Evolutionary conservation across 2,329 filamentous ascomycete species (phyloP).

Genomic region (Rosellinia necatrix): DNA sequence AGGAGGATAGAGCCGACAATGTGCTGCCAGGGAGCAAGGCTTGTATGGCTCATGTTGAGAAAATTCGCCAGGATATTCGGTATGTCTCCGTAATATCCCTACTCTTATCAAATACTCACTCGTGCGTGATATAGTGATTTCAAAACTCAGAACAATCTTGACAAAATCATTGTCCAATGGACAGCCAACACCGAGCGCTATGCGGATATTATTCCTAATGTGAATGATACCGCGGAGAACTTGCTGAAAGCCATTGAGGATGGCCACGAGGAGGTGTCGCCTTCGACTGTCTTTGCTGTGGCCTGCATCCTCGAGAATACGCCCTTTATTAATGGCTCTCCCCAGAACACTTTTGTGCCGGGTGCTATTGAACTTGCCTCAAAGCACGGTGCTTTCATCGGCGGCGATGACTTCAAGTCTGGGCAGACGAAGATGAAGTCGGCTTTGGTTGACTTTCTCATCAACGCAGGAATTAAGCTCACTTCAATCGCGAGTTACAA

Average conservation of each 20-base stretch:
- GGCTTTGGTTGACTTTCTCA: slow-evolving; percentile 95
- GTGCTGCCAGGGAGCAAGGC: slow-evolving; percentile 82
- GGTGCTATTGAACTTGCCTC: slow-evolving; percentile 89
- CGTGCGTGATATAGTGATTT: slow-evolving; percentile 66
- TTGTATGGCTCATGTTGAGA: slow-evolving; percentile 84
- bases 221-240: slow-evolving; percentile 97
- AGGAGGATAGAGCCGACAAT: slow-evolving; percentile 95
- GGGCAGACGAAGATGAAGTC: slow-evolving; percentile 99
- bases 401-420: slow-evolving; percentile 99
- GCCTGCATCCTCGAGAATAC: slow-evolving; percentile 87
- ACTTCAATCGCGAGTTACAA: slow-evolving; percentile 99
- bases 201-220: slow-evolving; percentile 81
- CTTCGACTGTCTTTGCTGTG: slow-evolving; percentile 94
- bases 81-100: slow-evolving; percentile 43
- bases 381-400: slow-evolving; percentile 85
- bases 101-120: slow-evolving; percentile 6
- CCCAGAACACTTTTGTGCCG: slow-evolving; percentile 98
- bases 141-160: slow-evolving; percentile 81
- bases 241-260: slow-evolving; percentile 83
- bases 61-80: slow-evolving; percentile 91
- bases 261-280: slow-evolving; percentile 89
- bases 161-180: slow-evolving; percentile 98
- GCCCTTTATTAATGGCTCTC: slow-evolving; percentile 98
- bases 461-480: slow-evolving; percentile 98
- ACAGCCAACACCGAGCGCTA: slow-evolving; percentile 99